Percentiles rank a stretch among this genome's conserved stretches.
Conservation (phyloP, 495 filamentous ascomycete species). For the Xylaria bambusicola region DNA sequence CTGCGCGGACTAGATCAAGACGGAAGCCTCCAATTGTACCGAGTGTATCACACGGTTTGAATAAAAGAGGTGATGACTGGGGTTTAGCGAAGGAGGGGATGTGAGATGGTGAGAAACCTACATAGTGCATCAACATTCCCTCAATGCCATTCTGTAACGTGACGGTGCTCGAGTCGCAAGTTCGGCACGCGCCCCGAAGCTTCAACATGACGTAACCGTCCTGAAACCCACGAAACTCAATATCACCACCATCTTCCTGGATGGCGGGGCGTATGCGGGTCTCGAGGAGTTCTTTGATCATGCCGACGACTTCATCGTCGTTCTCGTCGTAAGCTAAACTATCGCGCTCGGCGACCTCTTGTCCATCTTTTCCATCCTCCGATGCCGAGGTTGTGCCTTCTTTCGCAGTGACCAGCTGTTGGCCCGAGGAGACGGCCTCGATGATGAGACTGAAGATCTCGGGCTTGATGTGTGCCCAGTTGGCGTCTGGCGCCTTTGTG, state of each 20-base stretch:
- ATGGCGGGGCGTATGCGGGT: conserved; percentile 93
- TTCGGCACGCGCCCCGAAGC: conserved; percentile 87
- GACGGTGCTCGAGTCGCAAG: conserved; percentile 93
- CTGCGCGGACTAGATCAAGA: too few relatives aligned
- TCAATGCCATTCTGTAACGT: conserved; percentile 97
- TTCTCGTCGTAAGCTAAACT: conserved; percentile 78
- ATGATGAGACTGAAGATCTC: conserved; percentile 95
- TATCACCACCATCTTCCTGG: conserved; percentile 96
- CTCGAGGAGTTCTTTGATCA: conserved; percentile 99
- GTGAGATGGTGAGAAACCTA: conserved; percentile 32
- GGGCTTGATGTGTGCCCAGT: conserved; percentile 93
- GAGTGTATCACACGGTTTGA: too few relatives aligned
- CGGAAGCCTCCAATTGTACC: too few relatives aligned
- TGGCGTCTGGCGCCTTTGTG: conserved; percentile 80
- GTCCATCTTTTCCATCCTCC: conserved; percentile 25
- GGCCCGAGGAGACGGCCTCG: conserved; percentile 79
- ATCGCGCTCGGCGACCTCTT: conserved; percentile 54
- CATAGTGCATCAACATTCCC: conserved; percentile 85
- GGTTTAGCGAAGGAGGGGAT: background rate
- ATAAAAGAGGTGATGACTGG: background rate
- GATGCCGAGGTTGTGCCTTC: conserved; percentile 44
- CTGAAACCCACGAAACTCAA: conserved; percentile 88
- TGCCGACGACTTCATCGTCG: conserved; percentile 89
- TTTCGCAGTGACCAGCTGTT: conserved; percentile 75
- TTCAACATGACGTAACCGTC: conserved; percentile 84